phyloP scores from a whole-genome alignment of 192 early-diverging fungal species.

The Linnemannia zychae region DNA sequence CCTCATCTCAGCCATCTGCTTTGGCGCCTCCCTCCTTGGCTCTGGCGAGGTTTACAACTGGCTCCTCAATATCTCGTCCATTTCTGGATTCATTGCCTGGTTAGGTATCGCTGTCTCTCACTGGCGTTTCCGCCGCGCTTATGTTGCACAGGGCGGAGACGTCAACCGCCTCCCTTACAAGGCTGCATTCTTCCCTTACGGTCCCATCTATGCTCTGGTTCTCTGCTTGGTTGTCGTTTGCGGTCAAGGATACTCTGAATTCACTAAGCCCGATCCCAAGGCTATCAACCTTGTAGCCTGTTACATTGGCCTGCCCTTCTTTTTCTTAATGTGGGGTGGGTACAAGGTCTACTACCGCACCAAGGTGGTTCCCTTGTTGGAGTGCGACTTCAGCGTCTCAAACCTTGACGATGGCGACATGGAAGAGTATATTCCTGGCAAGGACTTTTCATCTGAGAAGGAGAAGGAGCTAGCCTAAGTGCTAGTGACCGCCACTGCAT shows the following conservation, averaged over 20 bases:
- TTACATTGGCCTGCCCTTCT: slow-evolving; percentile 69
- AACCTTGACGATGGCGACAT: slow-evolving; percentile 8
- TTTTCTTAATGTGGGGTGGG: slow-evolving; percentile 66
- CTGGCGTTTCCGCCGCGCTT: slow-evolving; percentile 86
- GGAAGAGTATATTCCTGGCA: not conserved
- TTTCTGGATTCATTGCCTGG: slow-evolving; percentile 87
- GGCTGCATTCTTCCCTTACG: slow-evolving; percentile 70
- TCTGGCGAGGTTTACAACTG: slow-evolving; percentile 71
- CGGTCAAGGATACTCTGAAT: slow-evolving; percentile 69
- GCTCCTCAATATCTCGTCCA: slow-evolving; percentile 74
- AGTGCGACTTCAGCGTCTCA: slow-evolving; percentile 63
- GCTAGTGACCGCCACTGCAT: too few relatives aligned
- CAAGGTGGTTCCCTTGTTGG: slow-evolving; percentile 68
- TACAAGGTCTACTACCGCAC: slow-evolving; percentile 73
- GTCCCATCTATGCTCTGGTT: slow-evolving; percentile 74
- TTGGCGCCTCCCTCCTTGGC: slow-evolving; percentile 65
- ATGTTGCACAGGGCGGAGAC: slow-evolving; percentile 70
- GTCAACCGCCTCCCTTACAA: slow-evolving; percentile 72
- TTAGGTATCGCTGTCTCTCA: slow-evolving; percentile 84
- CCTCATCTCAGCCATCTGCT: slow-evolving; percentile 66
- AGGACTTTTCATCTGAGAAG: not conserved
- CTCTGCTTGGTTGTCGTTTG: slow-evolving; percentile 71
- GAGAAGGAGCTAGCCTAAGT: not conserved
- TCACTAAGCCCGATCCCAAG: slow-evolving; percentile 65
- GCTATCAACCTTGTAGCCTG: slow-evolving; percentile 64